These are phyloP conservation scores for Corrigiola litoralis DNA, from an alignment of 179 eudicot genomes.

Conservation along the genomic window DNA sequence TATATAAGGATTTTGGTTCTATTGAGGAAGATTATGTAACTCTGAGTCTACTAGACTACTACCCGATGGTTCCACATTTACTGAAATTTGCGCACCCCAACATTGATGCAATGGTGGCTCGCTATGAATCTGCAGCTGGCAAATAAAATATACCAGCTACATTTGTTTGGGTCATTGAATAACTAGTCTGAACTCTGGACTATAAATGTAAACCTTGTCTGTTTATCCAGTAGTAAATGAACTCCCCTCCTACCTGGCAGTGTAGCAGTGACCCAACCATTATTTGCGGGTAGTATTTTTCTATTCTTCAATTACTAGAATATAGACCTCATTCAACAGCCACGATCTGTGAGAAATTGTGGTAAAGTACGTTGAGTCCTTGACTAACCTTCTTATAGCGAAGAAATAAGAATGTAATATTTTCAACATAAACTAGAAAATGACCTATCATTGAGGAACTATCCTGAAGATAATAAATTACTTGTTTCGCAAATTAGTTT, in stretches of 20 bases:
- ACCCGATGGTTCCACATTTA: slow-evolving; percentile 6
- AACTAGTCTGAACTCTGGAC: slow-evolving; percentile 21
- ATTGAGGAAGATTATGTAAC: not conserved
- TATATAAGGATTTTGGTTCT: not conserved
- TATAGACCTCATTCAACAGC: too few species aligned
- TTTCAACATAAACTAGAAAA: too few species aligned
- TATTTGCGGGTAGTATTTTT: slow-evolving; percentile 19
- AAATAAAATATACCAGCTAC: slow-evolving; percentile 7
- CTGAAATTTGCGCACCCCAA: slow-evolving; percentile 2
- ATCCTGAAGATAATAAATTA: too few species aligned
- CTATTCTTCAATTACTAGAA: too few species aligned
- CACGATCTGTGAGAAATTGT: too few species aligned
- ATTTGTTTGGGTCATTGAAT: slow-evolving; percentile 24
- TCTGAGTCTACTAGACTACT: not conserved
- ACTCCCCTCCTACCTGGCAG: slow-evolving; percentile 29
- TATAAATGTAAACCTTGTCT: slow-evolving; percentile 22
- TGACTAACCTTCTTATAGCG: too few species aligned
- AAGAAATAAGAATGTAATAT: too few species aligned
- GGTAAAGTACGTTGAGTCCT: too few species aligned
- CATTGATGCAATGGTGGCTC: slow-evolving; percentile 17
- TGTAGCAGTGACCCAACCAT: slow-evolving; percentile 19
- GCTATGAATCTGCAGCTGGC: slow-evolving; percentile 12
- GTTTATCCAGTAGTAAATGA: slow-evolving; percentile 27
- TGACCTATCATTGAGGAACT: too few species aligned
- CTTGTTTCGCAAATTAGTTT: too few species aligned